Base-by-base conservation (phyloP, 371 early-diverging fungal species). In the Mortierella sp. region DNA sequence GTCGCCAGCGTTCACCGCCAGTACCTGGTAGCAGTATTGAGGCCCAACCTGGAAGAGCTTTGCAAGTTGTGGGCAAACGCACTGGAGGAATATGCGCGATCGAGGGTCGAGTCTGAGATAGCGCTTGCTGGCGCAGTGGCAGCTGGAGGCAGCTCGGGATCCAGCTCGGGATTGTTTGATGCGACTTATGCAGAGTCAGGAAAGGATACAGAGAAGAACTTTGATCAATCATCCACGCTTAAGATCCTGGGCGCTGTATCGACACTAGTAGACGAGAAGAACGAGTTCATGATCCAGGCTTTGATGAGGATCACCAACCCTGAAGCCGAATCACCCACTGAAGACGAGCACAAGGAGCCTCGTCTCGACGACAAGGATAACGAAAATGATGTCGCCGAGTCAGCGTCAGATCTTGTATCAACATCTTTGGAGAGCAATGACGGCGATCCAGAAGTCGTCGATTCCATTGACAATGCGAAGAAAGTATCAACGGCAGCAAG, bases 21-120 rank as follows among this genome's bases (percentile, higher is more conserved):
- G 19, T 92, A 89, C 49, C 60, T 94, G 54, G 72, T 71, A 15
- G 83, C 84, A 15, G 86, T 92, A 8, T 71, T 93, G n/a, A 79
- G 85, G 60, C 93, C 93, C 63, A 89, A 87, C 51, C 46, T 89
- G 57, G 60, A 79, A 21, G 81, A 83, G 12, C 65, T 89, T n/a
- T 85, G 85, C 62, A 84, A 84, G 30, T 69, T 87, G 52, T 89
- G 87, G 87, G 62, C 87, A 8, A 79, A 82, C 14, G 85, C 87
- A 2, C 78, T 89, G 39, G 82, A 84, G 41, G 85, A 87, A 32
- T 89, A 87, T 72, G 89, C 87, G 1, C 81, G 84, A 23, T 82
- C 87, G 24, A 75, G 86, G 26, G 70, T 87, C 26, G 87, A 89
- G 46, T 83, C 86, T 1, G 87, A 86, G 57, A 76, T 81, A 34